A percentile compares a stretch with the other conserved stretches of the same genome.
phyloP scores from a whole-genome alignment of 2,329 filamentous ascomycete genomes.

The Fusarium compactum region DNA sequence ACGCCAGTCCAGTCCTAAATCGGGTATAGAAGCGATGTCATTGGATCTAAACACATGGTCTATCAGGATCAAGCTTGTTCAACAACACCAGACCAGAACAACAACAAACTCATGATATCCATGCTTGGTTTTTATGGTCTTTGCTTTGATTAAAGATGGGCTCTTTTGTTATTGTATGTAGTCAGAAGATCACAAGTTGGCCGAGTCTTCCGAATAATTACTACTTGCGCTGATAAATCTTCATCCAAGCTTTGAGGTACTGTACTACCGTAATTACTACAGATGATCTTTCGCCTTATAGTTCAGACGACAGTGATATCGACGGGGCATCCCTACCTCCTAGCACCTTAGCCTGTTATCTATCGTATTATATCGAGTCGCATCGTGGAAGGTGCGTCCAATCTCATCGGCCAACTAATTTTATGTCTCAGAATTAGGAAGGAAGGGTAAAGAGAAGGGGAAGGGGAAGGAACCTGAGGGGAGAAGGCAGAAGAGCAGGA shows the following conservation, averaged over 20 bases:
- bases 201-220: background rate
- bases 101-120: slow-evolving; percentile 11
- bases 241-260: background rate
- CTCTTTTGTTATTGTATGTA: background rate
- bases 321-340: slow-evolving; percentile 30
- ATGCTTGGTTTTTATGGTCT: slow-evolving; percentile 24
- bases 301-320: slow-evolving; percentile 23
- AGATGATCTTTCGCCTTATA: slow-evolving; percentile 19
- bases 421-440: slow-evolving; percentile 10
- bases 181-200: background rate
- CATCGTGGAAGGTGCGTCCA: background rate
- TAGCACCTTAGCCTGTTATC: background rate
- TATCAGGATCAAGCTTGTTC: slow-evolving; percentile 37
- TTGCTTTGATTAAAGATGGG: slow-evolving; percentile 25
- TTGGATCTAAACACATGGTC: slow-evolving; percentile 6
- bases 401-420: slow-evolving; percentile 25
- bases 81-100: background rate
- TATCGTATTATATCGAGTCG: slow-evolving; percentile 13
- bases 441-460: background rate
- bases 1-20: slow-evolving; percentile 23
- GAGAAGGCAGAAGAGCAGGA: background rate
- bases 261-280: background rate
- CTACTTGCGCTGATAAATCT: background rate
- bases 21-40: slow-evolving; percentile 8
- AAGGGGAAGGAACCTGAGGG: background rate